Evolutionary conservation across 768 basidiomycete species (phyloP).

Genomic region (Termitomyces sp.): DNA sequence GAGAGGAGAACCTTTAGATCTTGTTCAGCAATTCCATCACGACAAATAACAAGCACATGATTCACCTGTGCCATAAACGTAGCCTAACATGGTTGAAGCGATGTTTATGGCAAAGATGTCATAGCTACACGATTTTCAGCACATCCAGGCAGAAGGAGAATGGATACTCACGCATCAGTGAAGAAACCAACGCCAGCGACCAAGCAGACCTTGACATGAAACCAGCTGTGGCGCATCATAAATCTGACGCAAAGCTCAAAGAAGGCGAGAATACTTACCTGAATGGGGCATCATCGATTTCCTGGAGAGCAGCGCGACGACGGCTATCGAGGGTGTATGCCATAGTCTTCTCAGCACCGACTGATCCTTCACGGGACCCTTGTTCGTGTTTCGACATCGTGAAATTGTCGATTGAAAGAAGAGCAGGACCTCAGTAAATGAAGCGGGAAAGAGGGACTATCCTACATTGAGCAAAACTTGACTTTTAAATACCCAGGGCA

Average conservation of each 20-base stretch:
- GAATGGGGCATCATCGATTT: conserved; percentile 85
- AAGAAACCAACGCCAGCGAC: conserved; percentile 86
- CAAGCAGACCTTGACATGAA: conserved; percentile 74
- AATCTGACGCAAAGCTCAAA: background rate
- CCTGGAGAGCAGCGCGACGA: conserved; percentile 74
- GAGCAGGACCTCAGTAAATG: background rate
- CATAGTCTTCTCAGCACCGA: conserved; percentile 24
- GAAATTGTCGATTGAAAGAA: conserved; percentile 2
- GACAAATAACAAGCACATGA: background rate
- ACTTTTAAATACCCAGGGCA: conserved; percentile 3
- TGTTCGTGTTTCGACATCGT: conserved; percentile 32
- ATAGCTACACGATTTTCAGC: conserved; percentile 34
- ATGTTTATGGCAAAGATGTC: conserved; percentile 92
- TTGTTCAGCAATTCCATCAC: background rate
- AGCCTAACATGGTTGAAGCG: conserved; percentile 77
- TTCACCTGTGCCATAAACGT: background rate
- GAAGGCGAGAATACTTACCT: conserved; percentile 36
- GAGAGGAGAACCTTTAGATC: conserved; percentile 8
- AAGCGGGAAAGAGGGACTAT: background rate
- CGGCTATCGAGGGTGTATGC: conserved; percentile 56
- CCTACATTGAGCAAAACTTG: background rate
- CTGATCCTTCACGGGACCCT: conserved; percentile 27
- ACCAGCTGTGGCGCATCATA: conserved; percentile 47
- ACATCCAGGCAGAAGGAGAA: background rate
- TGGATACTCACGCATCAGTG: conserved; percentile 62